Conservation (phyloP, 495 filamentous ascomycete species). For the Aspergillus ellipticus region DNA sequence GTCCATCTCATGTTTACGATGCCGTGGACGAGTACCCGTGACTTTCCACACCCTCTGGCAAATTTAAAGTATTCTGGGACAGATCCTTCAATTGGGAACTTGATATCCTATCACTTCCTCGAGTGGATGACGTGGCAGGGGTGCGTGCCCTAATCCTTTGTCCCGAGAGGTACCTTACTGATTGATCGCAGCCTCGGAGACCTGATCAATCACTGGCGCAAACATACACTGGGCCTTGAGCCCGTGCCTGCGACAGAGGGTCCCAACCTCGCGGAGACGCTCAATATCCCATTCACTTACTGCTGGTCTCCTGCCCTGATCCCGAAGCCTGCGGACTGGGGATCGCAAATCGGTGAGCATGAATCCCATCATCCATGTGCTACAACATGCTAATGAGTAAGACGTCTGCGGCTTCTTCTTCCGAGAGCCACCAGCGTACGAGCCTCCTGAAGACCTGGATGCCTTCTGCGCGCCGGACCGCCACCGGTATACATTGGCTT, state of each 20-base stretch:
- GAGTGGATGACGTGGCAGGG: constrained; percentile 64
- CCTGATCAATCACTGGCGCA: constrained; percentile 50
- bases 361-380: neutral
- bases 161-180: neutral
- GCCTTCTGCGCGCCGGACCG: constrained; percentile 47
- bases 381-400: constrained; percentile 5
- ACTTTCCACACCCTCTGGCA: constrained; percentile 52
- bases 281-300: constrained; percentile 57
- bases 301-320: constrained; percentile 57
- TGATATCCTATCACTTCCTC: constrained; percentile 55
- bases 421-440: constrained; percentile 40
- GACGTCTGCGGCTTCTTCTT: constrained; percentile 59
- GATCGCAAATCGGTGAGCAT: constrained; percentile 45
- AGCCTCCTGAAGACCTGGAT: constrained; percentile 35
- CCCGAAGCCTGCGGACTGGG: constrained; percentile 57
- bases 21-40: constrained; percentile 49
- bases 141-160: constrained; percentile 23
- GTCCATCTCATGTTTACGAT: constrained; percentile 62
- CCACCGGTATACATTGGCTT: constrained; percentile 62
- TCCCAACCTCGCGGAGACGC: constrained; percentile 24
- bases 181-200: constrained; percentile 42
- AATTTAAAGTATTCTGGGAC: constrained; percentile 44
- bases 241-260: constrained; percentile 29
- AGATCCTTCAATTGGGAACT: constrained; percentile 32
- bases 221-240: constrained; percentile 43